Percentiles rank a stretch among this genome's conserved stretches.
Conservation (phyloP, 106 monocot species). For the Phalaenopsis aphrodite region DNA sequence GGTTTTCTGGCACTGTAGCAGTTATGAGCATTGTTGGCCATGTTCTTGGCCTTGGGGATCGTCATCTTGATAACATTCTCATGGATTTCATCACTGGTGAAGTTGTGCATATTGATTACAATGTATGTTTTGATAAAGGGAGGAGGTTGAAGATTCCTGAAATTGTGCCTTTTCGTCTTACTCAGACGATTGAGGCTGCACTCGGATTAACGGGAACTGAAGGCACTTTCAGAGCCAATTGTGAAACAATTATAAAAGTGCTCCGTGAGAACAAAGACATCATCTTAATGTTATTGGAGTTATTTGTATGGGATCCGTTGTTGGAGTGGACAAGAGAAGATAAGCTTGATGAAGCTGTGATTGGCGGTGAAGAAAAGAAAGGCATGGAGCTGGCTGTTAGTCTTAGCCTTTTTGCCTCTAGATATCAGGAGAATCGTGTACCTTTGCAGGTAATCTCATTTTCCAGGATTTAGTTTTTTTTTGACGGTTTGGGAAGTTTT, state of each 20-base stretch:
- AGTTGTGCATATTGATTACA: conserved; percentile 97
- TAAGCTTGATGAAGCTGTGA: conserved; percentile 77
- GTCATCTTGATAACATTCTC: conserved; percentile 97
- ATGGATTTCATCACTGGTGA: conserved; percentile 84
- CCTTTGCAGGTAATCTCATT: conserved; percentile 66
- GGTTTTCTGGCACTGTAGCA: conserved; percentile 87
- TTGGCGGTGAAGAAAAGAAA: conserved; percentile 97
- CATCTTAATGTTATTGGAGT: conserved; percentile 83
- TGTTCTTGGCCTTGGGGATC: conserved; percentile 88
- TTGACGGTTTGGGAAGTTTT: background rate
- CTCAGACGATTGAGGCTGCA: conserved; percentile 91
- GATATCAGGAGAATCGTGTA: conserved; percentile 88
- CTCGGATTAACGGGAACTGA: conserved; percentile 88
- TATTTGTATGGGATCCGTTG: conserved; percentile 97
- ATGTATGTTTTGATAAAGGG: conserved; percentile 97
- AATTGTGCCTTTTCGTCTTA: conserved; percentile 97
- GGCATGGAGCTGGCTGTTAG: conserved; percentile 99
- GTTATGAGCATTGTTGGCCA: conserved; percentile 98
- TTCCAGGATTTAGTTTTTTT: background rate
- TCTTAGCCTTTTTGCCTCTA: conserved; percentile 88
- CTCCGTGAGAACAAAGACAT: conserved; percentile 89
- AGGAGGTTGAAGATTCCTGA: conserved; percentile 89
- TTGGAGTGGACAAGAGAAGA: conserved; percentile 95
- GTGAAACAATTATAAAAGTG: conserved; percentile 59
- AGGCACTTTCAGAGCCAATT: conserved; percentile 76